A percentile compares a stretch with the other conserved stretches of the same genome.
Evolutionary conservation across 1,284 basidiomycete species (phyloP).

Genomic region (Ustilago trichophora): DNA sequence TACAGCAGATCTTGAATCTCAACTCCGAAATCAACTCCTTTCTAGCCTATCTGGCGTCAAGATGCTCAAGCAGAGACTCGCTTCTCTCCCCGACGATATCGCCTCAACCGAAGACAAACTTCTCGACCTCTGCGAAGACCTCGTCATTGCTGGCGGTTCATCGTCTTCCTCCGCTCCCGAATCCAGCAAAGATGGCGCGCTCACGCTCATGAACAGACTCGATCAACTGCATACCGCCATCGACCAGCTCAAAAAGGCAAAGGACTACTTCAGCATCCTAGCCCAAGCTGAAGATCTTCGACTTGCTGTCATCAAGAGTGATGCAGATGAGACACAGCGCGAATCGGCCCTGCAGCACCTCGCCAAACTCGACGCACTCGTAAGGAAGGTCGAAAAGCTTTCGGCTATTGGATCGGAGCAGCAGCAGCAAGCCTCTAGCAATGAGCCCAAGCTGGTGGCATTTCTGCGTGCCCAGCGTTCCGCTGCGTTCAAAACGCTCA

Average conservation of each 20-base stretch:
- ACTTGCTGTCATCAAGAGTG: slow-evolving; percentile 8
- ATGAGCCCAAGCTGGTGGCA: slow-evolving; percentile 22
- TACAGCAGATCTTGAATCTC: slow-evolving; percentile 22
- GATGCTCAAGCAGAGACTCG: slow-evolving; percentile 25
- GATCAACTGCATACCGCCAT: slow-evolving; percentile 35
- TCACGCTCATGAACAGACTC: slow-evolving; percentile 26
- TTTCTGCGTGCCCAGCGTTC: slow-evolving; percentile 48
- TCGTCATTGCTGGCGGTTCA: slow-evolving; percentile 15
- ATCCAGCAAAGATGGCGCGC: slow-evolving; percentile 14
- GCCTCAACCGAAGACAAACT: slow-evolving; percentile 41
- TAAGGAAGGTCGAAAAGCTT: slow-evolving; percentile 26
- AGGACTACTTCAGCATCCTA: slow-evolving; percentile 45
- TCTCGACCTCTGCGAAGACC: slow-evolving; percentile 39
- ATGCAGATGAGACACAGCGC: slow-evolving; percentile 5
- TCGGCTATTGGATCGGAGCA: not conserved
- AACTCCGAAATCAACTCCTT: slow-evolving; percentile 33
- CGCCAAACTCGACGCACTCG: slow-evolving; percentile 25
- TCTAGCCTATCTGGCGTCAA: slow-evolving; percentile 25
- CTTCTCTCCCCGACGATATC: slow-evolving; percentile 35
- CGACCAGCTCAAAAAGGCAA: slow-evolving; percentile 37
- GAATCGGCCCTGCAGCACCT: slow-evolving; percentile 11
- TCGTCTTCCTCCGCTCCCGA: slow-evolving; percentile 1
- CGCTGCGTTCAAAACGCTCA: slow-evolving; percentile 32
- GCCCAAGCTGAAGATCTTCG: slow-evolving; percentile 51
- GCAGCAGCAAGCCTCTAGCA: not conserved